Base-by-base conservation (phyloP, 2,329 filamentous ascomycete genomes). In the Hymenoscyphus salicellus region DNA sequence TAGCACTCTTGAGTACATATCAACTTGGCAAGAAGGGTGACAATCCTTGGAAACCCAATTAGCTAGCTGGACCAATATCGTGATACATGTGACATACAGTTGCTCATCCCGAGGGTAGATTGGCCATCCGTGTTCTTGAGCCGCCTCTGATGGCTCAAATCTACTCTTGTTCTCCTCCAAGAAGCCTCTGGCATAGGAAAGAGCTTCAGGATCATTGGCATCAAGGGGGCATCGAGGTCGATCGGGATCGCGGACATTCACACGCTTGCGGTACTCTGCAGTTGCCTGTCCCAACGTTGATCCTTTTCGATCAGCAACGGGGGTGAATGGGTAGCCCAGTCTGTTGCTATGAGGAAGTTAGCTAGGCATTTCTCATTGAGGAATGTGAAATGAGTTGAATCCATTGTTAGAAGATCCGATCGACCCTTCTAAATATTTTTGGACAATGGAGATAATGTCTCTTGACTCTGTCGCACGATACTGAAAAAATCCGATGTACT, bases 1-100 rank as follows among this genome's bases (percentile, higher is more conserved):
- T 36, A 41, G 28, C 10, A 32, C 46, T 64, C 58, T 52, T 64
- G 62, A 26, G n/a, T 20, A 38, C 33, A 57, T 28, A 64, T 64
- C 20, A 64, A 58, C 16, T 46, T 52, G 20, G 30, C 43, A 1
- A 64, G 16, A 23, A 28, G 33, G 4, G 17, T 30, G 16, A 61
- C 30, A 38, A 64, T 64, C 17, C 63, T 64, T n/a, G 17, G 8
- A 36, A 17, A 11, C 16, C 4, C n/a, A 16, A 17, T 62, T 23
- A 62, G 49, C n/a, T 26, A 38, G 26, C 10, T n/a, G 11, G 5
- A 23, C 14, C 20, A 20, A 23, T 30, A 28, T 17, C 23, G 16
- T 10, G 55, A 32, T 2, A 59, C 5, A 8, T 10, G 26, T n/a
- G 16, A 41, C 63, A 62, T 59, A 61, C 63, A 58, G 49, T 6